Base-by-base conservation (phyloP, 192 early-diverging fungal species). In the Coemansia sp. region DNA sequence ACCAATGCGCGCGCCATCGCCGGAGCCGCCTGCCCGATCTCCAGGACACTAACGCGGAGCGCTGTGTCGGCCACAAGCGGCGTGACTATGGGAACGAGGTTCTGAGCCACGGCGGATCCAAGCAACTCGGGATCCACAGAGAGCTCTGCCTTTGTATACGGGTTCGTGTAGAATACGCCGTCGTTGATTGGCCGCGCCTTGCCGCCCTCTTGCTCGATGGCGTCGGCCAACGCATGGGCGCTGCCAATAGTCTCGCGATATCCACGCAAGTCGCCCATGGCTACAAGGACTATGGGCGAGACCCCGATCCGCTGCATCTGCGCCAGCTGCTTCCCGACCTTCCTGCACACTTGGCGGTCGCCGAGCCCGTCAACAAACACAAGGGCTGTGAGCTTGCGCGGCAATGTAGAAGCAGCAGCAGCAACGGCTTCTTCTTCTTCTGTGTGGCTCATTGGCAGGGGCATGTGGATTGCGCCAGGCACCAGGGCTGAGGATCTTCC, bases 131-230 rank as follows among this genome's bases (percentile, higher is more conserved):
- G 64, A 35, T 74, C 85, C 1, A 85, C 79, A 33, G 72, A 52
- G 14, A 83, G 72, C 24, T 68, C 52, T 11, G 60, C 33, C 4
- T 23, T 52, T 16, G 39, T 24, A 23, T 72, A 68, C 26, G 76
- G 71, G 49, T 58, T 69, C 30, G 67, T 72, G 64, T 41, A 58
- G 67, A 93, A 89, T 34, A 93, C 75, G 39, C 84, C 88, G 49
- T 86, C 88, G 69, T 89, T 89, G 11, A 94, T 71, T 0, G 90
- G 85, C 46, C 88, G 81, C 6, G 92, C 89, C 6, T 84, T 71
- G 24, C 92, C 94, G 23, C 92, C 92, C 39, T 85, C 85, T 9
- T 68, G 71, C 62, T 95, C 93, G 46, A 96, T 89, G 7, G 86
- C 85, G 44, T 95, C 89, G 0, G 87, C 85, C 66, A 84, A 67